Evolutionary conservation across 2,329 filamentous ascomycete genomes (phyloP).

Genomic region (Ascochyta lentis): DNA sequence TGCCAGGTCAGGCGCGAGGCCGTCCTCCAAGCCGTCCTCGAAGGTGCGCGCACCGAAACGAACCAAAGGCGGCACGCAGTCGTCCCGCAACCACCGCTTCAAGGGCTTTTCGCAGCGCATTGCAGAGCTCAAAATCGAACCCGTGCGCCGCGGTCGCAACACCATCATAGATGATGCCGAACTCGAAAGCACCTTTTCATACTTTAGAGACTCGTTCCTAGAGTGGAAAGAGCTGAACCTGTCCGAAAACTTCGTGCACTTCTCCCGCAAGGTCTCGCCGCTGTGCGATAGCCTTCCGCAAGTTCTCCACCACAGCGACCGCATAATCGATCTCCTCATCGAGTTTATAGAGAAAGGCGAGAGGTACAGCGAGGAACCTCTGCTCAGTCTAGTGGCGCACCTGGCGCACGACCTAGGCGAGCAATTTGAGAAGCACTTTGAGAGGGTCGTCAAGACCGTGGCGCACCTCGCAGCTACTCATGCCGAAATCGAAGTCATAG

Average conservation of each 20-base stretch:
- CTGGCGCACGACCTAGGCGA: slow-evolving; percentile 93
- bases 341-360: slow-evolving; percentile 80
- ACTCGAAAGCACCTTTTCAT: slow-evolving; percentile 78
- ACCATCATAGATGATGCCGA: slow-evolving; percentile 83
- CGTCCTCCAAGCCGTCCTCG: slow-evolving; percentile 24
- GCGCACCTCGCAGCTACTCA: slow-evolving; percentile 78
- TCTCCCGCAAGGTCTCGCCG: slow-evolving; percentile 75
- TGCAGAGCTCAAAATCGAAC: slow-evolving; percentile 90
- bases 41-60: slow-evolving; percentile 64
- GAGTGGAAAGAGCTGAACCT: slow-evolving; percentile 94
- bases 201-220: slow-evolving; percentile 81
- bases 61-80: slow-evolving; percentile 71
- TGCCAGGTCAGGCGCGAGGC: slow-evolving; percentile 20
- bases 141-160: slow-evolving; percentile 85
- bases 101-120: slow-evolving; percentile 91
- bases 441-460: slow-evolving; percentile 75
- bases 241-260: slow-evolving; percentile 78
- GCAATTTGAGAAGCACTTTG: slow-evolving; percentile 88
- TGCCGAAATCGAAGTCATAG: slow-evolving; percentile 85
- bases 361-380: slow-evolving; percentile 79
- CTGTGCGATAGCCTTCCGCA: slow-evolving; percentile 90
- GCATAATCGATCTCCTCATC: slow-evolving; percentile 79
- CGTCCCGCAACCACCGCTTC: slow-evolving; percentile 86
- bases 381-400: slow-evolving; percentile 86
- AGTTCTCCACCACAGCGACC: slow-evolving; percentile 86